These are phyloP conservation scores for Kuraishia ogatae DNA, from an alignment of 805 yeast genomes.

Conservation along the genomic window DNA sequence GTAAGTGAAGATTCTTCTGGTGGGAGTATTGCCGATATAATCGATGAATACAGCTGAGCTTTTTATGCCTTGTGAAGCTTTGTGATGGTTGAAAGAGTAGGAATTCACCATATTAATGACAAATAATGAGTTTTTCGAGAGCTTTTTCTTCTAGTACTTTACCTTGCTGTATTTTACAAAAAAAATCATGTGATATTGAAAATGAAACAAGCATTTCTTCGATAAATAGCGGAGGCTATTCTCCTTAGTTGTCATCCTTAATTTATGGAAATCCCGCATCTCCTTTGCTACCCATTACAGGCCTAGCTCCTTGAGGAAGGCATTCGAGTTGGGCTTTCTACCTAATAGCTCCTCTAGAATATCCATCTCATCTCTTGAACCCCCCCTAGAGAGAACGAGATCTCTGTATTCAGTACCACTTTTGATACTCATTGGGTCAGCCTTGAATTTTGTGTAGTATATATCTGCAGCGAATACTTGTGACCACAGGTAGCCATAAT, in stretches of 20 bases:
- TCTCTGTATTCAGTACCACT: conserved; percentile 66
- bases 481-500: conserved; percentile 83
- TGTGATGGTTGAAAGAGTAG: neutral
- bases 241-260: too few species aligned
- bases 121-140: neutral
- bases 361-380: conserved; percentile 61
- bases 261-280: too few species aligned
- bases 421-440: conserved; percentile 54
- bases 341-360: conserved; percentile 60
- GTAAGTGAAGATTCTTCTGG: conserved; percentile 8
- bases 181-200: too few species aligned
- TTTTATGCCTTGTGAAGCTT: too few species aligned
- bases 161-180: too few species aligned
- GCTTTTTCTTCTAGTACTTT: neutral
- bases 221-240: too few species aligned
- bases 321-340: conserved; percentile 64
- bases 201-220: too few species aligned
- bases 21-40: neutral
- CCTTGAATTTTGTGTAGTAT: conserved; percentile 59
- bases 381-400: conserved; percentile 61
- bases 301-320: conserved; percentile 66
- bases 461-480: conserved; percentile 82
- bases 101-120: neutral
- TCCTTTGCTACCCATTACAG: conserved; percentile 1
- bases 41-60: conserved; percentile 1